Conservation (phyloP, 805 yeast species). For the Teunomyces funiuensis region DNA sequence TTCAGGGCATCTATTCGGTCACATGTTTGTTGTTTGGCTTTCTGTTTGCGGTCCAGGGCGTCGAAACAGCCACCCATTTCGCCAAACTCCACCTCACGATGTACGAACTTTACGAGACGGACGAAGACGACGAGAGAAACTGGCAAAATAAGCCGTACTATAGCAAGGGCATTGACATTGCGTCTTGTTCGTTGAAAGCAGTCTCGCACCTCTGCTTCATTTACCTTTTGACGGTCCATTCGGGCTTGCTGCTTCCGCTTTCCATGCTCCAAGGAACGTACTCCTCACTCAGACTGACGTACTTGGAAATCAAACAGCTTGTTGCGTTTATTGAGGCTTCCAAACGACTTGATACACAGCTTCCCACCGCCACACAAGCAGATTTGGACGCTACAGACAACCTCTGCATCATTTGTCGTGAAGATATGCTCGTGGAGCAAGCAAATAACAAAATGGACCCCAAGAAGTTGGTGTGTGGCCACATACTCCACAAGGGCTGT, state of each 20-base stretch:
- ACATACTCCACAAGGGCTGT: conserved; percentile 86
- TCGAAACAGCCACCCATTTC: conserved; percentile 49
- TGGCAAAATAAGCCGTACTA: conserved; percentile 73
- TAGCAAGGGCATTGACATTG: conserved; percentile 56
- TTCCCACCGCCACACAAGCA: conserved; percentile 59
- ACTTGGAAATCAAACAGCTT: conserved; percentile 40
- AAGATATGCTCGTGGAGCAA: conserved; percentile 62
- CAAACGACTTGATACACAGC: conserved; percentile 60
- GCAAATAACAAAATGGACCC: conserved; percentile 45
- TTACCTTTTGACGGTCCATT: conserved; percentile 34
- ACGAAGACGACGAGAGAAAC: conserved; percentile 46
- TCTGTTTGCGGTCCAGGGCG: conserved; percentile 65
- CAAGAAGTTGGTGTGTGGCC: conserved; percentile 79
- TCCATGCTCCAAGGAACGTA: conserved; percentile 44
- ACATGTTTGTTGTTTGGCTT: conserved; percentile 69
- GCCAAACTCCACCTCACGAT: conserved; percentile 51
- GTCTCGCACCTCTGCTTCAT: conserved; percentile 30
- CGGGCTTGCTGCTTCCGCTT: conserved; percentile 33
- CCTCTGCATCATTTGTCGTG: conserved; percentile 86
- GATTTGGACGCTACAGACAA: conserved; percentile 60
- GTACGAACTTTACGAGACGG: conserved; percentile 50
- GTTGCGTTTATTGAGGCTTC: conserved; percentile 54
- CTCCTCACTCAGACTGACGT: conserved; percentile 38
- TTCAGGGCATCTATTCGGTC: conserved; percentile 51
- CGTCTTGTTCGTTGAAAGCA: conserved; percentile 42